Evolutionary conservation across 2,329 filamentous ascomycete genomes (phyloP), one percentile per base, ranked within the genome.

Genomic region (Tolypocladium tundrense): DNA sequence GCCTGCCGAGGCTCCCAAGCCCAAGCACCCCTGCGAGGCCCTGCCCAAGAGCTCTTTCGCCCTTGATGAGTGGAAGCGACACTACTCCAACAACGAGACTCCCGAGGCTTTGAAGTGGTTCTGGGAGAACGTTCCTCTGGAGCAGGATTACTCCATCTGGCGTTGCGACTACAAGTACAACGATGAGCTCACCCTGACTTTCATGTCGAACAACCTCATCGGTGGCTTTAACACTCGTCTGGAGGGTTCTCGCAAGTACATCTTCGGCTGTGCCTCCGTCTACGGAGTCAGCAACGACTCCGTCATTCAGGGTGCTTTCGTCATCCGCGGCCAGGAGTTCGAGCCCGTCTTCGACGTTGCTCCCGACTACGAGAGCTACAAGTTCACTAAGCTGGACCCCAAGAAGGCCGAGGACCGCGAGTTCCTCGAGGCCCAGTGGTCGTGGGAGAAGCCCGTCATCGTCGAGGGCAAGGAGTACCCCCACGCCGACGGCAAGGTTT

Each of bases 191-290:
- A 97, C 91, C 72, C 81, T 94, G 77, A 89, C 88, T 72, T 99
- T 99, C 89, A 99, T 99, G 94, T 93, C 91, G 68, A 90, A 88
- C 84, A 99, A 99, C 86, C 81, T 97, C 77, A 93, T 99, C 74
- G 92, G 90, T 78, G 94, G 94, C 75, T 96, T 99, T 86, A 96
- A 97, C 81, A 84, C 86, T 75, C 94, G 94, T 83, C 90, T 99
- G 61, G 94, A 99, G 84, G 94, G 74, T 64, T 96, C 91, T 73
- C 92, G 94, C 82, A 99, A 99, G 88, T 96, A 91, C 84, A 78
- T 99, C 73, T 97, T 99, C 79, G 94, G 94, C 68, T 86, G 82
- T 70, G 85, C 86, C 69, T 93, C 90, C 66, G 94, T 99, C 66
- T 99, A 89, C 75, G 94, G 94, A 71, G 77, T 82, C 75, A 86